Conservation (phyloP, 352 stramenopile genomes). For the Phytophthora megakarya region DNA sequence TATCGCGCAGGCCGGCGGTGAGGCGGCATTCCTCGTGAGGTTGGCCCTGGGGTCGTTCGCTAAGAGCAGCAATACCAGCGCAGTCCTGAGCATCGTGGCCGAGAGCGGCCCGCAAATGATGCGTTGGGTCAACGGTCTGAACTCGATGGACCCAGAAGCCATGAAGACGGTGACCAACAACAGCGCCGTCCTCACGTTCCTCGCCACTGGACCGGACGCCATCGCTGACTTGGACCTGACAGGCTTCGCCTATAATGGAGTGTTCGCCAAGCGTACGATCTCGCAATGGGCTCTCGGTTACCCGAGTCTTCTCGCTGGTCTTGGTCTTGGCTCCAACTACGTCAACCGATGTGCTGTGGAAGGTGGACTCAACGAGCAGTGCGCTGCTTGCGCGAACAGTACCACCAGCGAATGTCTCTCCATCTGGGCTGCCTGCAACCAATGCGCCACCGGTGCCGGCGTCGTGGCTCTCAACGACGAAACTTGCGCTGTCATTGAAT, state of each 20-base stretch:
- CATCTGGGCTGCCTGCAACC: slow-evolving; percentile 53
- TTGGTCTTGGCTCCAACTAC: slow-evolving; percentile 57
- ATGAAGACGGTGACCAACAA: slow-evolving; percentile 47
- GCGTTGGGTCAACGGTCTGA: slow-evolving; percentile 66
- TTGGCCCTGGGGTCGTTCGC: slow-evolving; percentile 62
- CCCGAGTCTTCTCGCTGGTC: slow-evolving; percentile 54
- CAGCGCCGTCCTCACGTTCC: slow-evolving; percentile 43
- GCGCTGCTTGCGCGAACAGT: slow-evolving; percentile 41
- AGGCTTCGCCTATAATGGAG: slow-evolving; percentile 60
- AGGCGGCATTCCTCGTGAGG: slow-evolving; percentile 53
- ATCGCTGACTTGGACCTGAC: slow-evolving; percentile 46
- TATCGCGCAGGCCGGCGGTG: slow-evolving; percentile 63
- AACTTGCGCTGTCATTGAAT: slow-evolving; percentile 46
- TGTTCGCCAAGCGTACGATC: slow-evolving; percentile 56
- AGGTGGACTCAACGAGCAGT: slow-evolving; percentile 50
- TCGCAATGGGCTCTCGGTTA: slow-evolving; percentile 58
- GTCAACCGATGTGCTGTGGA: slow-evolving; percentile 38
- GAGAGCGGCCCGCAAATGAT: slow-evolving; percentile 66
- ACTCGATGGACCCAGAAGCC: slow-evolving; percentile 55
- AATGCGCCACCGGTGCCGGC: slow-evolving; percentile 41
- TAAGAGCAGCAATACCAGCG: slow-evolving; percentile 32
- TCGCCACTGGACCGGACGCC: slow-evolving; percentile 34
- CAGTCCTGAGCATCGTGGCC: slow-evolving; percentile 36
- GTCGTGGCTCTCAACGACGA: slow-evolving; percentile 53
- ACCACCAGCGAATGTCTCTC: slow-evolving; percentile 38